Percentiles rank a stretch among this genome's conserved stretches.
These are phyloP conservation scores for Rasamsonia emersonii DNA, from an alignment of 2,329 filamentous ascomycete species.

Conservation along the genomic window DNA sequence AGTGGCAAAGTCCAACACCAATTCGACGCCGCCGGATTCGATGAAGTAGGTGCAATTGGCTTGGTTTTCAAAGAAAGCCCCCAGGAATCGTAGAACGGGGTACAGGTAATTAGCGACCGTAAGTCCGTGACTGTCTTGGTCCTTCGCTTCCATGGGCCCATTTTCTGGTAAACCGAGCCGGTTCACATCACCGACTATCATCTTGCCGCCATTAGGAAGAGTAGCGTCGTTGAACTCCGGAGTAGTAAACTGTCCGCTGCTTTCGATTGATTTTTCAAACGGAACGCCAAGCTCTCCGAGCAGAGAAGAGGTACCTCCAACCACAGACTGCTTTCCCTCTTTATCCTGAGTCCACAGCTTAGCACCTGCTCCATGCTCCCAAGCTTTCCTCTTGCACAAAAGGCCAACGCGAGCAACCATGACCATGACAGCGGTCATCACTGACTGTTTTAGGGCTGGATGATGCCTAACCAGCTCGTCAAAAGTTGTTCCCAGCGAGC, in stretches of 20 bases:
- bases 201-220: slow-evolving; percentile 30
- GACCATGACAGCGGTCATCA: slow-evolving; percentile 75
- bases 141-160: slow-evolving; percentile 34
- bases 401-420: slow-evolving; percentile 78
- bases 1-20: slow-evolving; percentile 73
- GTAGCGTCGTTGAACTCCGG: slow-evolving; percentile 13
- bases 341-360: slow-evolving; percentile 62
- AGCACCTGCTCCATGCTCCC: slow-evolving; percentile 62
- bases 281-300: slow-evolving; percentile 26
- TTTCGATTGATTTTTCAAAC: slow-evolving; percentile 13
- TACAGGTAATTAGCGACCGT: slow-evolving; percentile 62
- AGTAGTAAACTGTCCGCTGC: slow-evolving; percentile 5
- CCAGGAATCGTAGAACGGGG: slow-evolving; percentile 68
- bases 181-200: slow-evolving; percentile 22
- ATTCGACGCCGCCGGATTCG: slow-evolving; percentile 69
- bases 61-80: slow-evolving; percentile 66
- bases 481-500: slow-evolving; percentile 71
- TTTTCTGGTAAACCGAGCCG: slow-evolving; percentile 17
- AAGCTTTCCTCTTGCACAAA: slow-evolving; percentile 63
- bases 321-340: slow-evolving; percentile 51
- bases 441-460: slow-evolving; percentile 67
- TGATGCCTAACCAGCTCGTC: slow-evolving; percentile 95
- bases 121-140: slow-evolving; percentile 43
- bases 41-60: slow-evolving; percentile 66
- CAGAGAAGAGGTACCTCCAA: slow-evolving; percentile 42